Conservation (phyloP, 176 grass and related monocot species). For the Elaeis guineensis region DNA sequence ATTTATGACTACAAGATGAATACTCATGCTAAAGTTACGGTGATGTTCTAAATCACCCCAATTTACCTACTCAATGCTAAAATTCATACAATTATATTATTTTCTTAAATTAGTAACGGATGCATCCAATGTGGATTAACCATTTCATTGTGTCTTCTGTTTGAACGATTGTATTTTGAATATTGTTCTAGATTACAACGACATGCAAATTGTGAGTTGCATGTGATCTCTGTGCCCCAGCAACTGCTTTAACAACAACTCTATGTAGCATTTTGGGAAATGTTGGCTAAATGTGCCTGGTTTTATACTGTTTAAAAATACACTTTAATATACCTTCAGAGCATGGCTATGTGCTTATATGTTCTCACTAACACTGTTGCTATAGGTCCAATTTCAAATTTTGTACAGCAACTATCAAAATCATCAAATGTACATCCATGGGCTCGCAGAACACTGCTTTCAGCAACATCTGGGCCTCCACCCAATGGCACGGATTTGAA, state of each 20-base stretch:
- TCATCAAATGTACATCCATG: constrained; percentile 32
- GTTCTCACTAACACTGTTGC: too few relatives aligned
- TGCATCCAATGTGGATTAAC: too few relatives aligned
- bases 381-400: constrained; percentile 16
- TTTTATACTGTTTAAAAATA: not conserved
- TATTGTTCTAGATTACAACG: too few relatives aligned
- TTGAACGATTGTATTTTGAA: too few relatives aligned
- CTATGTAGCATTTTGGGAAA: not conserved
- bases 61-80: too few relatives aligned
- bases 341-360: not conserved
- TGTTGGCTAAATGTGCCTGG: not conserved
- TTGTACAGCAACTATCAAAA: constrained; percentile 35
- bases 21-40: too few relatives aligned
- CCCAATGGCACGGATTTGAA: constrained; percentile 20
- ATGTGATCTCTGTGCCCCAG: not conserved
- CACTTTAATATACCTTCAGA: not conserved
- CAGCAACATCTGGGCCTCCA: constrained; percentile 25
- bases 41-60: too few relatives aligned
- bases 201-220: not conserved
- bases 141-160: too few relatives aligned
- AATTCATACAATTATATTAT: too few relatives aligned
- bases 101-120: too few relatives aligned
- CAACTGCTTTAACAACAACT: not conserved
- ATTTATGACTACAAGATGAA: too few relatives aligned
- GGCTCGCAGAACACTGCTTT: constrained; percentile 40